Percentiles rank a stretch among this genome's conserved stretches.
phyloP scores from a whole-genome alignment of 1,284 basidiomycete species.

The Austropuccinia psidii region DNA sequence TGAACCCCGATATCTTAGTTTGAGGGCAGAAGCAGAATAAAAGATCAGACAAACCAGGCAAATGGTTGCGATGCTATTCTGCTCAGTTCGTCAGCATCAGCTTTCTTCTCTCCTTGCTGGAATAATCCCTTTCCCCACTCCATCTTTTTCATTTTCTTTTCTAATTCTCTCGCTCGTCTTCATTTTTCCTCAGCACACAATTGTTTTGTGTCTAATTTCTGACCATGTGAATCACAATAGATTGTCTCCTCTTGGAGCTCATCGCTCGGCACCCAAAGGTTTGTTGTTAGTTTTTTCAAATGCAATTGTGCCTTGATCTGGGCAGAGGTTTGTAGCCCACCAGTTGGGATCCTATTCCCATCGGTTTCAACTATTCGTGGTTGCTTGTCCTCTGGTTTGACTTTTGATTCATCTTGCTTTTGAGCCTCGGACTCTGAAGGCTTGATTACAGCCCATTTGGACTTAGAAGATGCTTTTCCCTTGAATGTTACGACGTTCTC shows the following conservation, averaged over 20 bases:
- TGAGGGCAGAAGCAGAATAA: not conserved
- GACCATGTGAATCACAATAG: slow-evolving; percentile 81
- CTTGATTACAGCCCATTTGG: slow-evolving; percentile 30
- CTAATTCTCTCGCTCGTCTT: slow-evolving; percentile 66
- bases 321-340: slow-evolving; percentile 52
- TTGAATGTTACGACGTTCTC: slow-evolving; percentile 31
- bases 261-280: too few species aligned
- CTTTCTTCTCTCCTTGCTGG: slow-evolving; percentile 70
- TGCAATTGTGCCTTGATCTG: slow-evolving; percentile 50
- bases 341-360: slow-evolving; percentile 51
- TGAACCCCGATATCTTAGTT: not conserved
- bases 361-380: slow-evolving; percentile 63
- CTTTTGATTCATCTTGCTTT: slow-evolving; percentile 48
- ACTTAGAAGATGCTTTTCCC: slow-evolving; percentile 18
- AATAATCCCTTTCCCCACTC: slow-evolving; percentile 93
- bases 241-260: slow-evolving; percentile 76
- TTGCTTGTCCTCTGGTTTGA: slow-evolving; percentile 41
- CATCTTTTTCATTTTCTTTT: slow-evolving; percentile 79
- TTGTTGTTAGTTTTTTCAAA: slow-evolving; percentile 48
- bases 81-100: slow-evolving; percentile 58
- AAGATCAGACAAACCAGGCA: slow-evolving; percentile 56
- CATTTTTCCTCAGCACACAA: slow-evolving; percentile 71
- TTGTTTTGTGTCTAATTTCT: slow-evolving; percentile 77
- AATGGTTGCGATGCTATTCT: slow-evolving; percentile 61
- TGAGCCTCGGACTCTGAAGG: not conserved